Evolutionary conservation across 169 alveolate species (phyloP).

Genomic region (Eimeria sp.): DNA sequence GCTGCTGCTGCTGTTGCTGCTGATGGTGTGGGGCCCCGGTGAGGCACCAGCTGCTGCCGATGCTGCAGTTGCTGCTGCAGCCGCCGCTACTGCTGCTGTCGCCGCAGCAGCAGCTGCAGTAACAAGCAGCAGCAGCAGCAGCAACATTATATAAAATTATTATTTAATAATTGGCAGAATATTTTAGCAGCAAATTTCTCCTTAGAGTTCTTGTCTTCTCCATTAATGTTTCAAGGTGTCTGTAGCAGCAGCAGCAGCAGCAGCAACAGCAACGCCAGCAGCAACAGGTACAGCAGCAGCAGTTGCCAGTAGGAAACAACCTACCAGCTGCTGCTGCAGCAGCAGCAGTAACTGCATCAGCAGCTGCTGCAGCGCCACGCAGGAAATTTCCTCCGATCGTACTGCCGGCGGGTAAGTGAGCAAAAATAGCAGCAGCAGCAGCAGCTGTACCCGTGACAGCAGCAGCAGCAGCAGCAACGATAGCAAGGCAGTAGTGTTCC

Average conservation of each 20-base stretch:
- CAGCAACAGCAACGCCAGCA: slow-evolving; percentile 20
- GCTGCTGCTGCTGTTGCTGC: background rate
- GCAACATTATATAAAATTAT: background rate
- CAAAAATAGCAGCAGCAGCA: too few species aligned
- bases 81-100: background rate
- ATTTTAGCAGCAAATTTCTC: background rate
- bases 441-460: too few species aligned
- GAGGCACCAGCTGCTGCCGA: slow-evolving; percentile 25
- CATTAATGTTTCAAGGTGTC: background rate
- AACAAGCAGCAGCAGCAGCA: background rate
- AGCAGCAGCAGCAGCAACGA: background rate
- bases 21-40: slow-evolving; percentile 9
- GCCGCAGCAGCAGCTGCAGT: background rate
- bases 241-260: slow-evolving; percentile 39
- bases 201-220: background rate
- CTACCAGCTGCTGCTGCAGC: too few species aligned
- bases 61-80: too few species aligned
- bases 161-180: background rate
- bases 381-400: too few species aligned
- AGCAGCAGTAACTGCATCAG: too few species aligned
- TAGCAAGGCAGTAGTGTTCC: background rate
- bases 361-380: too few species aligned
- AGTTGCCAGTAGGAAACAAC: background rate
- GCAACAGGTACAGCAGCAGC: background rate
- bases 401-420: too few species aligned